These are phyloP conservation scores for Bacidia rubella DNA, from an alignment of 495 filamentous ascomycete species.

Conservation along the genomic window DNA sequence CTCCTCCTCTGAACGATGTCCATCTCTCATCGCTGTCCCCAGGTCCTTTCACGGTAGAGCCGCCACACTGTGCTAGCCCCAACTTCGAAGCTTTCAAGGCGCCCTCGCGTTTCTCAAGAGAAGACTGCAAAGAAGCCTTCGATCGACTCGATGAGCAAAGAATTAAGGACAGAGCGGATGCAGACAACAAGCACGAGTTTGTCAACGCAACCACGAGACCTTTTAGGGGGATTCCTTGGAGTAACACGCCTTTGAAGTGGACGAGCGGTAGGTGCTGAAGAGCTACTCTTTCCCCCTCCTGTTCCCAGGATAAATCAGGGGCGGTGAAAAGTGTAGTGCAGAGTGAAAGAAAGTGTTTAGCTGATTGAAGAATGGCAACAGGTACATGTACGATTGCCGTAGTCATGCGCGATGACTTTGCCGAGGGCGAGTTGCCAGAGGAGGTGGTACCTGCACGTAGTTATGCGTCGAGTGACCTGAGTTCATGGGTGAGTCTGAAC, in stretches of 20 bases:
- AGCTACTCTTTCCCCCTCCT: too few relatives aligned
- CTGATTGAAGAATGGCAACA: too few relatives aligned
- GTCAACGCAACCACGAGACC: neutral
- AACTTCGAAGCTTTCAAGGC: neutral
- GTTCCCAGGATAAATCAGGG: too few relatives aligned
- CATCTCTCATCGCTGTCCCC: too few relatives aligned
- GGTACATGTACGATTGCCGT: neutral
- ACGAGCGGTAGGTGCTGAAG: too few relatives aligned
- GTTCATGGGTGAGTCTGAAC: neutral
- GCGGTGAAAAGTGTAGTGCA: too few relatives aligned
- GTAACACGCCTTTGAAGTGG: neutral
- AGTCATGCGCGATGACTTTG: neutral
- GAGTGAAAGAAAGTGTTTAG: too few relatives aligned
- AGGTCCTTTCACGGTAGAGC: neutral
- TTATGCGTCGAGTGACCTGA: neutral
- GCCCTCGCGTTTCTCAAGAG: neutral
- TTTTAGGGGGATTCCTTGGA: neutral
- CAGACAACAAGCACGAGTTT: neutral
- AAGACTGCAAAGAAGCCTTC: neutral
- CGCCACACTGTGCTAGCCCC: neutral
- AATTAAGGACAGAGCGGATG: neutral
- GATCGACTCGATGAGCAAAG: neutral
- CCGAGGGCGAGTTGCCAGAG: neutral
- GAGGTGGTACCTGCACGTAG: neutral
- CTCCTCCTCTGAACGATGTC: too few relatives aligned